These are phyloP conservation scores for Thelonectria blattea DNA, from an alignment of 2,329 filamentous ascomycete species.

Conservation along the genomic window DNA sequence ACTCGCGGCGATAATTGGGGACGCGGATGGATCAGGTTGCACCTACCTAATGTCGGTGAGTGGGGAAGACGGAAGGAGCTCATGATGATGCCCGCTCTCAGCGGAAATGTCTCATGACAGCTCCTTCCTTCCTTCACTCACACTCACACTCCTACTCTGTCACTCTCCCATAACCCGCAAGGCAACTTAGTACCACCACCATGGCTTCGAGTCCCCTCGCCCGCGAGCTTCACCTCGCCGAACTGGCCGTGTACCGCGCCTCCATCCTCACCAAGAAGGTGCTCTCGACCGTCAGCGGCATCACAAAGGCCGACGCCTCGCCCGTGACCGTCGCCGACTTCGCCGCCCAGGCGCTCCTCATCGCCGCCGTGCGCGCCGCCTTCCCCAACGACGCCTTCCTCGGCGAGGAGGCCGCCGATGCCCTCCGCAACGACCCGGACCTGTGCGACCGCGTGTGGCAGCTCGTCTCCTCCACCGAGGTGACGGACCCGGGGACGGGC, in stretches of 20 bases:
- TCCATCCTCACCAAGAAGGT: slow-evolving; percentile 61
- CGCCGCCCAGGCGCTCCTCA: slow-evolving; percentile 67
- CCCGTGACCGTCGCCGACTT: slow-evolving; percentile 71
- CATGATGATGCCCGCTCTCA: background rate
- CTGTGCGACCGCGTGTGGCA: slow-evolving; percentile 62
- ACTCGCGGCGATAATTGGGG: background rate
- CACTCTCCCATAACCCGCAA: background rate
- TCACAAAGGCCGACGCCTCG: slow-evolving; percentile 63
- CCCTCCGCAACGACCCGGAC: slow-evolving; percentile 54
- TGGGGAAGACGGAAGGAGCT: background rate
- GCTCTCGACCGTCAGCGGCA: slow-evolving; percentile 50
- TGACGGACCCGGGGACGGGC: slow-evolving; percentile 20
- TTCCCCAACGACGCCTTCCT: slow-evolving; percentile 65
- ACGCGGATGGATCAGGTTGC: background rate
- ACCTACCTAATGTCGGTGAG: background rate
- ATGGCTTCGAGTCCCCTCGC: slow-evolving; percentile 33
- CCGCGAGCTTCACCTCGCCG: slow-evolving; percentile 43
- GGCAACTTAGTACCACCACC: background rate
- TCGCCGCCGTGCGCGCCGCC: slow-evolving; percentile 57
- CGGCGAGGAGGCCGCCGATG: slow-evolving; percentile 64
- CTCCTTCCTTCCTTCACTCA: background rate
- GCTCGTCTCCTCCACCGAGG: slow-evolving; percentile 48
- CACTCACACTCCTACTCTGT: background rate
- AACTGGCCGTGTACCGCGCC: slow-evolving; percentile 59
- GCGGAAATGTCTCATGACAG: slow-evolving; percentile 4